These are phyloP conservation scores for Aphanocladium album DNA, from an alignment of 2,329 filamentous ascomycete species.

Conservation along the genomic window DNA sequence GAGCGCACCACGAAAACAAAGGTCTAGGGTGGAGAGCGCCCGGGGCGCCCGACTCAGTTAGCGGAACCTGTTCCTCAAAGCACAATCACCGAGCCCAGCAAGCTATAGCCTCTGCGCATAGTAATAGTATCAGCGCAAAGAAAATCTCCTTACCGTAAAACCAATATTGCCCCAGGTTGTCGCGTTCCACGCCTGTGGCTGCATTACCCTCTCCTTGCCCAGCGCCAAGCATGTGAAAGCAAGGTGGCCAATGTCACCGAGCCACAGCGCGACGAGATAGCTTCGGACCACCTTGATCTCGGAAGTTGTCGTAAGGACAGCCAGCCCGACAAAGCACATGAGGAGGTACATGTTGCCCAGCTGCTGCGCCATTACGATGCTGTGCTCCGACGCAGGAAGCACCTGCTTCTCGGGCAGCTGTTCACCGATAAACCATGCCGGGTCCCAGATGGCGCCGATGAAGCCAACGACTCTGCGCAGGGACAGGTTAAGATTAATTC, in stretches of 20 bases:
- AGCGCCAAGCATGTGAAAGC: slow-evolving; percentile 55
- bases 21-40: slow-evolving; percentile 26
- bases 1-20: slow-evolving; percentile 53
- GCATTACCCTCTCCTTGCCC: slow-evolving; percentile 48
- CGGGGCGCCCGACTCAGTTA: slow-evolving; percentile 7
- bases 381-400: slow-evolving; percentile 36
- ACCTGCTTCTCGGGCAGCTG: slow-evolving; percentile 46
- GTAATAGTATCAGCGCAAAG: not conserved
- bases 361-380: slow-evolving; percentile 58
- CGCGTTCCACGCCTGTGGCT: slow-evolving; percentile 58
- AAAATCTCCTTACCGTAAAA: slow-evolving; percentile 47
- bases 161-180: slow-evolving; percentile 71
- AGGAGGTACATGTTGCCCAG: slow-evolving; percentile 67
- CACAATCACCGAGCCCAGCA: not conserved
- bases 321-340: slow-evolving; percentile 58
- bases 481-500: not conserved
- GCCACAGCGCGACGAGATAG: slow-evolving; percentile 61
- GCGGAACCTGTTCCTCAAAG: not conserved
- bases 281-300: slow-evolving; percentile 62
- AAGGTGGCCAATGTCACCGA: slow-evolving; percentile 65
- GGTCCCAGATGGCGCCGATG: slow-evolving; percentile 48
- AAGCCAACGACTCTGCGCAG: slow-evolving; percentile 53
- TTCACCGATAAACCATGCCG: slow-evolving; percentile 58
- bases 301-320: slow-evolving; percentile 57
- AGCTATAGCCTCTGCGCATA: not conserved